Base-by-base conservation (phyloP, 208 protist species). In the Wallacemonas sp. region DNA sequence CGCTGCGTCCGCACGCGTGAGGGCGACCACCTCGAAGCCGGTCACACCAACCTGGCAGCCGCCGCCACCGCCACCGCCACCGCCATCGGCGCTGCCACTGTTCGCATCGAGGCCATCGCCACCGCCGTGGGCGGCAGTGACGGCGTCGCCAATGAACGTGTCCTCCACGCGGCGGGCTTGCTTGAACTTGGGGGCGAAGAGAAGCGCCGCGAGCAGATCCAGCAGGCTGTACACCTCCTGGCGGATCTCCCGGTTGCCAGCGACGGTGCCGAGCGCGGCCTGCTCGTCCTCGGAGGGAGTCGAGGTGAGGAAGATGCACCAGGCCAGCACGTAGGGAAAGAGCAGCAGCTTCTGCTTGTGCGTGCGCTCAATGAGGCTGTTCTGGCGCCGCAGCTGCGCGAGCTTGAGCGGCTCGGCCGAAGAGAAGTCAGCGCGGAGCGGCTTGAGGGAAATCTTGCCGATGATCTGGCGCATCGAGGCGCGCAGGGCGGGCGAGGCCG, bases 261-360 rank as follows among this genome's bases (percentile, higher is more conserved):
- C 30, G 34, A 8, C 33, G 39, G 36, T 43, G 44, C 27, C 29
- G 11, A 49, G 27, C 27, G 27, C 54, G n/a, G 46, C 44, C 46
- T 76, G 67, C 9, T 72, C 62, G 6, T 54, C 43, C 1, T 68
- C 30, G n/a, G 60, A 26, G 9, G 70, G 17, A 11, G 79, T 71
- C 11, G 71, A 81, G 2, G 79, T 88, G 17, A 93, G 69, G 49
- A 68, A 71, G 38, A 92, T 58, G 57, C 81, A 84, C 87, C 86
- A 93, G 17, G 79, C 58, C 29, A 93, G 76, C 11, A 92, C 24
- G 61, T 93, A 90, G 0, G 84, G 83, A 48, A 94, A 94, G 38
- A 96, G 76, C 19, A 87, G 66, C 44, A 92, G 70, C 70, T 88
- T 88, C 60, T 94, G 90, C 61, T 96, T 96, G 44, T 87, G 81